Evolutionary conservation across 1,284 basidiomycete species (phyloP).

Genomic region (Takashimella koratensis): DNA sequence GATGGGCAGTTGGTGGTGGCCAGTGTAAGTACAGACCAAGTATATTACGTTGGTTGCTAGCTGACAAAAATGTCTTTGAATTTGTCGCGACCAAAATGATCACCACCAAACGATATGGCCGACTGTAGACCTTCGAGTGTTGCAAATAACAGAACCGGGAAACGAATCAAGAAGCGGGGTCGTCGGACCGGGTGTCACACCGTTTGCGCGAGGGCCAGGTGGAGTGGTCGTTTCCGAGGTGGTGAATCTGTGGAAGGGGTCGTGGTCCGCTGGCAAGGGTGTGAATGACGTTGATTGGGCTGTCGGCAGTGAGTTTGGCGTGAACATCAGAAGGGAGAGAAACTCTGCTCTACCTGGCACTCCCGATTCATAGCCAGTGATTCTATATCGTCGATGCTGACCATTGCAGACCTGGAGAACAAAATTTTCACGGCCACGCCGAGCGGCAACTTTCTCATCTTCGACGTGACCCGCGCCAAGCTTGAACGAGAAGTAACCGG

Average conservation of each 20-base stretch:
- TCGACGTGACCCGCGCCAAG: slow-evolving; percentile 73
- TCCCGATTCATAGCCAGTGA: no score
- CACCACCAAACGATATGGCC: neutral
- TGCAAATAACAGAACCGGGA: slow-evolving; percentile 29
- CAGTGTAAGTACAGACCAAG: slow-evolving; percentile 44
- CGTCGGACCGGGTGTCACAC: slow-evolving; percentile 1
- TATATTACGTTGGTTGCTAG: neutral
- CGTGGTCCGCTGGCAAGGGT: slow-evolving; percentile 40
- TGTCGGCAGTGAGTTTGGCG: slow-evolving; percentile 64
- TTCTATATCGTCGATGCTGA: neutral
- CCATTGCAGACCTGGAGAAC: slow-evolving; percentile 61
- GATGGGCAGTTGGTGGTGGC: slow-evolving; percentile 43
- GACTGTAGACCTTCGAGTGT: slow-evolving; percentile 35
- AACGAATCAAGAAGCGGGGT: slow-evolving; percentile 3
- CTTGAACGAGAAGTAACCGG: slow-evolving; percentile 65
- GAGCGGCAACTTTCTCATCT: slow-evolving; percentile 78
- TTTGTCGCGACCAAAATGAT: neutral
- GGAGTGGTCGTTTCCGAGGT: slow-evolving; percentile 41
- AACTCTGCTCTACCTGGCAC: no score
- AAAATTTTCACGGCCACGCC: slow-evolving; percentile 78
- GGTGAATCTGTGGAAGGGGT: slow-evolving; percentile 45
- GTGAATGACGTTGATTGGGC: slow-evolving; percentile 72
- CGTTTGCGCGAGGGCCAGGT: slow-evolving; percentile 35
- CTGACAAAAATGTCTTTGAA: no score
- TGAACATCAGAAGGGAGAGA: no score